phyloP scores from a whole-genome alignment of 805 yeast species.

The Allodekkera sacchari region DNA sequence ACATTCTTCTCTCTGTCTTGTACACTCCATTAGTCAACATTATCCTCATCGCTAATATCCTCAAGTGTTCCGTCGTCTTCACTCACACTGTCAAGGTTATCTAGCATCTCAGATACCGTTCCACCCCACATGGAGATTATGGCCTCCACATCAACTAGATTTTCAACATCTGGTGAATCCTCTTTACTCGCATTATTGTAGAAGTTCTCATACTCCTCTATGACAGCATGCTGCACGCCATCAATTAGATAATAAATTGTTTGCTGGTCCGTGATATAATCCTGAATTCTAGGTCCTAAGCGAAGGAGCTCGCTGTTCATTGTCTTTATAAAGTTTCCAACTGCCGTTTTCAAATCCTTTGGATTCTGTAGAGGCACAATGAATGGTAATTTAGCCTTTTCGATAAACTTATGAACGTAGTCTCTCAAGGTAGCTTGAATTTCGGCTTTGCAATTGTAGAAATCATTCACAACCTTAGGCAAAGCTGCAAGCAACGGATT shows the following conservation, averaged over 20 bases:
- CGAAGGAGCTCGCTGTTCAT: constrained; percentile 50
- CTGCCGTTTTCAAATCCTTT: constrained; percentile 8
- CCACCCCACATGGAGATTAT: constrained; percentile 33
- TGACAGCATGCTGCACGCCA: constrained; percentile 55
- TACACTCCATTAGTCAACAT: too few relatives aligned
- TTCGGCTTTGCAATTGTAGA: constrained; percentile 71
- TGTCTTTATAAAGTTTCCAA: constrained; percentile 35
- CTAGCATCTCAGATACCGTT: constrained; percentile 22
- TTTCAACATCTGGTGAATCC: constrained; percentile 28
- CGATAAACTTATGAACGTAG: constrained; percentile 61
- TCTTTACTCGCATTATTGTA: constrained; percentile 26
- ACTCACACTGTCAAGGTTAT: constrained; percentile 6
- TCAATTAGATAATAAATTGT: constrained; percentile 47
- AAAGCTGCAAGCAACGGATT: constrained; percentile 42
- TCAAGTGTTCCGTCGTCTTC: too few relatives aligned
- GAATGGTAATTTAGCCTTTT: constrained; percentile 42
- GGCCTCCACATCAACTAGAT: constrained; percentile 57
- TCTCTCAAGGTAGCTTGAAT: constrained; percentile 65
- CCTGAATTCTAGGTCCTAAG: constrained; percentile 39
- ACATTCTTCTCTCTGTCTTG: too few relatives aligned
- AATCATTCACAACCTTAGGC: constrained; percentile 72
- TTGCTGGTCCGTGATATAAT: constrained; percentile 49
- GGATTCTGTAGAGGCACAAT: constrained; percentile 33
- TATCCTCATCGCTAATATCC: too few relatives aligned
- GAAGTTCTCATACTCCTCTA: constrained; percentile 49